A percentile compares a stretch with the other conserved stretches of the same genome.
phyloP scores from a whole-genome alignment of 2,329 filamentous ascomycete genomes.

The Plectosphaerella cucumerina region DNA sequence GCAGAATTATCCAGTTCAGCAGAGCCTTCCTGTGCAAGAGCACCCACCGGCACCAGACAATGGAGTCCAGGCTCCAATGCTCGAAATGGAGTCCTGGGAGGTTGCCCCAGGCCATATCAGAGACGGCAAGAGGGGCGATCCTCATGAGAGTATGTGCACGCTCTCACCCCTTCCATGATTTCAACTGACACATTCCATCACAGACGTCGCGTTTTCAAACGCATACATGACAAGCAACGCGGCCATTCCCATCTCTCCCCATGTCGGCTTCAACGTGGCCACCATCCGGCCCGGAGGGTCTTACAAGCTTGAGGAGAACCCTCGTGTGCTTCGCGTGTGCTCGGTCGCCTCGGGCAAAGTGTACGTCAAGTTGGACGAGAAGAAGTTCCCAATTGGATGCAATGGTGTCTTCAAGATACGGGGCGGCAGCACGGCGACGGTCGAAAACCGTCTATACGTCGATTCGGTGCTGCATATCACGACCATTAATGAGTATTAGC shows the following conservation, averaged over 20 bases:
- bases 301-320: constrained; percentile 22
- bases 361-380: constrained; percentile 27
- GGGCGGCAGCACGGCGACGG: constrained; percentile 29
- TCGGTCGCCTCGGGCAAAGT: constrained; percentile 37
- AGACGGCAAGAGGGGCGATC: constrained; percentile 14
- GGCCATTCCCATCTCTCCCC: constrained; percentile 29
- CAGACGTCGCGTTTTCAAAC: constrained; percentile 40
- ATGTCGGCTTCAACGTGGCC: constrained; percentile 35
- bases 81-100: constrained; percentile 41
- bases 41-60: no score
- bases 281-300: constrained; percentile 33
- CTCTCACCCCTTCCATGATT: not conserved
- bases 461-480: constrained; percentile 40
- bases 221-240: constrained; percentile 32
- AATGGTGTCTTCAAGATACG: constrained; percentile 40
- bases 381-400: constrained; percentile 35
- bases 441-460: constrained; percentile 38
- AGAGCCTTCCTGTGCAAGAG: no score
- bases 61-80: not conserved
- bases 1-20: no score
- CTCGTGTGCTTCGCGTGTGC: constrained; percentile 29
- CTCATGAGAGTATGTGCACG: constrained; percentile 29
- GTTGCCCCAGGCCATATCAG: constrained; percentile 36
- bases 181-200: not conserved
- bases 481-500: constrained; percentile 18